These are phyloP conservation scores for Xylariaceae sp. DNA, from an alignment of 2,329 filamentous ascomycete genomes.

Conservation along the genomic window DNA sequence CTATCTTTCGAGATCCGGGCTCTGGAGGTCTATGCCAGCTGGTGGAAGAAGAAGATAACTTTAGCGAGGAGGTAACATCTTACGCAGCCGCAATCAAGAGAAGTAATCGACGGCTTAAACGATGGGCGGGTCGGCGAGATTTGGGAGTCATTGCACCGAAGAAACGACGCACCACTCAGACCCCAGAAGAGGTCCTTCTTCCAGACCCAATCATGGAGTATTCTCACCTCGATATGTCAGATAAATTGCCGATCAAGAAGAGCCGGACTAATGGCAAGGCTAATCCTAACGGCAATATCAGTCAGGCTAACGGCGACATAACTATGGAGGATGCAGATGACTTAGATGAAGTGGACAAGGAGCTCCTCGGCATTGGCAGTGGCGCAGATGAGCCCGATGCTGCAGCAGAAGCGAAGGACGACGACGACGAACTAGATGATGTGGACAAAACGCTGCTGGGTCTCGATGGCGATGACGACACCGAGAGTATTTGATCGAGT, in stretches of 20 bases:
- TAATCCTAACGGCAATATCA: conserved; percentile 30
- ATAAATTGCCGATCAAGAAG: conserved; percentile 28
- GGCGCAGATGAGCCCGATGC: conserved; percentile 36
- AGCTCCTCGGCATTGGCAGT: conserved; percentile 42
- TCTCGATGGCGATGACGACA: conserved; percentile 30
- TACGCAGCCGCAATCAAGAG: conserved; percentile 63
- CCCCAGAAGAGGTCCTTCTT: conserved; percentile 12
- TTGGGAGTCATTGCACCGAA: conserved; percentile 43
- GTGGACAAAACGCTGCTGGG: conserved; percentile 32
- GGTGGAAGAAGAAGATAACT: conserved; percentile 61
- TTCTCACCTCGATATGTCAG: conserved; percentile 11
- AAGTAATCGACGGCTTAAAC: conserved; percentile 56
- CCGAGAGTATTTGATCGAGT: conserved; percentile 23
- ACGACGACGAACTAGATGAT: conserved; percentile 38
- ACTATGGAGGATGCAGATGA: conserved; percentile 44
- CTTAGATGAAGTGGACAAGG: conserved; percentile 51
- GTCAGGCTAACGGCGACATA: conserved; percentile 37
- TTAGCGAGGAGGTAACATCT: conserved; percentile 65
- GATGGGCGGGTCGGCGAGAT: conserved; percentile 55
- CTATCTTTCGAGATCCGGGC: conserved; percentile 49
- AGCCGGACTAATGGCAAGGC: conserved; percentile 26
- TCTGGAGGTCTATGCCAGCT: conserved; percentile 61
- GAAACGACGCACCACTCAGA: conserved; percentile 36
- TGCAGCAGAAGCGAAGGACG: conserved; percentile 36
- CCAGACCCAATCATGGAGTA: conserved; percentile 17